Evolutionary conservation across 306 rosid genomes (phyloP).

Genomic region (Cicer cuneatum): DNA sequence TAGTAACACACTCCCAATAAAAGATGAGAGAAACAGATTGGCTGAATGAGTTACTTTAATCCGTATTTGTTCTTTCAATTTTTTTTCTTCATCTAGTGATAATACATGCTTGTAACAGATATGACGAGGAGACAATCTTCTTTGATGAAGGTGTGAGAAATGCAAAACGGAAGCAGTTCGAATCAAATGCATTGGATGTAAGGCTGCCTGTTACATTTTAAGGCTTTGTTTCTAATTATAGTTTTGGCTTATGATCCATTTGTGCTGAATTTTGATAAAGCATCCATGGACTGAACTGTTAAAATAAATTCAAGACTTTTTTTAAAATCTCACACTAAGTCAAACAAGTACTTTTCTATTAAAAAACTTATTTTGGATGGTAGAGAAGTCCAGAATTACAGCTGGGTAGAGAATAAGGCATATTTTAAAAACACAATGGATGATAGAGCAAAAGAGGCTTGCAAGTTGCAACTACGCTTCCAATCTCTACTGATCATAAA

Average conservation of each 20-base stretch:
- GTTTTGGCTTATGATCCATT: constrained; percentile 18
- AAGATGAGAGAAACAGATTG: constrained; percentile 13
- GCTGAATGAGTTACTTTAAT: constrained; percentile 14
- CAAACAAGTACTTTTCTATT: constrained; percentile 12
- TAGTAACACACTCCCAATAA: constrained; percentile 14
- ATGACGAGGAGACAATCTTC: constrained; percentile 72
- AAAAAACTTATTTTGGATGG: not conserved
- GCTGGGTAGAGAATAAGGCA: not conserved
- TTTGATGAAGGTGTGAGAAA: constrained; percentile 82
- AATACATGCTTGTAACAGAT: constrained; percentile 56
- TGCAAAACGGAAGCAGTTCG: constrained; percentile 70
- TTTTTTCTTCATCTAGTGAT: constrained; percentile 15
- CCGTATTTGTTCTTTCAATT: constrained; percentile 35
- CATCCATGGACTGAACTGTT: not conserved
- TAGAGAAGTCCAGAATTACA: not conserved
- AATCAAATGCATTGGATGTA: constrained; percentile 71
- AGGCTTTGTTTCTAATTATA: constrained; percentile 16
- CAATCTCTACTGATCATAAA: not conserved
- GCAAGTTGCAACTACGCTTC: constrained; percentile 7
- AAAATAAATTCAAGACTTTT: constrained; percentile 18
- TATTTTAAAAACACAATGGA: constrained; percentile 9
- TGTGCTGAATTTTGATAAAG: constrained; percentile 32
- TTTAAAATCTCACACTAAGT: constrained; percentile 13
- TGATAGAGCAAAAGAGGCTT: constrained; percentile 19
- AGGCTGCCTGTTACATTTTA: constrained; percentile 42